Conservation (phyloP, 2,329 filamentous ascomycete species). For the Alternaria sp. region DNA sequence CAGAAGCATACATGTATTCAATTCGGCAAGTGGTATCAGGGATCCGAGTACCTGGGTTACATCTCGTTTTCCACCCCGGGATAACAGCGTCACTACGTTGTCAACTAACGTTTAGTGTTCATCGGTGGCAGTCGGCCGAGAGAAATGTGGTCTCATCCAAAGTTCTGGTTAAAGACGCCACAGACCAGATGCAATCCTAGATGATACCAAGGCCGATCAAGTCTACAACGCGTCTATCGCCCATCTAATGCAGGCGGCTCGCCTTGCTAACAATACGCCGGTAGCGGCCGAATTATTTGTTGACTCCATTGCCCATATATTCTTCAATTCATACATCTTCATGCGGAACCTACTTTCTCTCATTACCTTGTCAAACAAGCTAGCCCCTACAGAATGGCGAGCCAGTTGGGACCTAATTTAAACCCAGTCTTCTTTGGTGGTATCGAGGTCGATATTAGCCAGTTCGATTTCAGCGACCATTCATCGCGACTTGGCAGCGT, state of each 20-base stretch:
- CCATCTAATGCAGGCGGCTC: background rate
- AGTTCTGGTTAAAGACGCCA: slow-evolving; percentile 4
- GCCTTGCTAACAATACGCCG: background rate
- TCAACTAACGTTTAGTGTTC: background rate
- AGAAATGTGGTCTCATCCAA: background rate
- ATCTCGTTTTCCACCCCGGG: slow-evolving; percentile 1
- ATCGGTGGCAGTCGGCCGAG: background rate
- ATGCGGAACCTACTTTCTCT: background rate
- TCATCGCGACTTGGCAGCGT: slow-evolving; percentile 28
- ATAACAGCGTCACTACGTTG: background rate
- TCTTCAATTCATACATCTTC: background rate
- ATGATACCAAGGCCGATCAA: background rate
- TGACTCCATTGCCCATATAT: background rate
- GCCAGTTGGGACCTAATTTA: background rate
- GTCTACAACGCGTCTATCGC: background rate
- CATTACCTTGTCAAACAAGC: background rate
- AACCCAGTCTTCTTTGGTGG: slow-evolving; percentile 19
- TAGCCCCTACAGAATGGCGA: slow-evolving; percentile 12
- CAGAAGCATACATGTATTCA: background rate
- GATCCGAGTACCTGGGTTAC: background rate
- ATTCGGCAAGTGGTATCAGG: background rate
- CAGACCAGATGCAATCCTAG: background rate
- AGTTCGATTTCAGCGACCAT: slow-evolving; percentile 35
- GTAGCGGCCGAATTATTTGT: background rate
- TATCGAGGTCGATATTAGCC: slow-evolving; percentile 29